phyloP scores from a whole-genome alignment of 1,284 basidiomycete genomes.

The Cutaneotrichosporon arboriforme region DNA sequence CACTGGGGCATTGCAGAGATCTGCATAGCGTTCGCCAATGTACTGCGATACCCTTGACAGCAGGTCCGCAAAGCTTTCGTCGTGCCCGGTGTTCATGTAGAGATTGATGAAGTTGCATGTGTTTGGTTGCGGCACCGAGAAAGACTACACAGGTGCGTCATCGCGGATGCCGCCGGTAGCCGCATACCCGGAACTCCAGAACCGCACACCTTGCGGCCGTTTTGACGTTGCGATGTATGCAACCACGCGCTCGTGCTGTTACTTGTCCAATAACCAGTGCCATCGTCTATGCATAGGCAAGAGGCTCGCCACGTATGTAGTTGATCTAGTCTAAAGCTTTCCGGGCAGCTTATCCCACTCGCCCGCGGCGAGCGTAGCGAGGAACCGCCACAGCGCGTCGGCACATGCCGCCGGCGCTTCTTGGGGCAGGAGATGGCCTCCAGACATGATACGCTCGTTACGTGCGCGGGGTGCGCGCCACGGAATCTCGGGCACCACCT shows the following conservation, averaged over 20 bases:
- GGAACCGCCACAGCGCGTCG: conserved; percentile 29
- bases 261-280: too few species aligned
- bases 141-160: too few species aligned
- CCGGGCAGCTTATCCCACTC: conserved; percentile 8
- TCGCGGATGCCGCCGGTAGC: too few species aligned
- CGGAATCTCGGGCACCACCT: conserved; percentile 27
- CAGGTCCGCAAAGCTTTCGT: conserved; percentile 19
- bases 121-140: too few species aligned
- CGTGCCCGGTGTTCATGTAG: background rate
- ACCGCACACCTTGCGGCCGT: too few species aligned
- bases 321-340: background rate
- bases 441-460: conserved; percentile 32
- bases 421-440: conserved; percentile 36
- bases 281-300: too few species aligned
- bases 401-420: conserved; percentile 35
- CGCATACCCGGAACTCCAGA: too few species aligned
- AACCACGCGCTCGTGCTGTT: too few species aligned
- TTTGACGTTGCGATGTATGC: too few species aligned
- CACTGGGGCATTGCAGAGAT: conserved; percentile 24
- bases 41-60: conserved; percentile 24
- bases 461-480: conserved; percentile 24
- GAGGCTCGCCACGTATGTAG: too few species aligned
- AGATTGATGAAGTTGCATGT: too few species aligned
- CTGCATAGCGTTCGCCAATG: conserved; percentile 21
- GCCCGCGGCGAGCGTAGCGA: conserved; percentile 19